These are phyloP conservation scores for Paecilomyces fulvus DNA, from an alignment of 2,329 filamentous ascomycete species.

Conservation along the genomic window DNA sequence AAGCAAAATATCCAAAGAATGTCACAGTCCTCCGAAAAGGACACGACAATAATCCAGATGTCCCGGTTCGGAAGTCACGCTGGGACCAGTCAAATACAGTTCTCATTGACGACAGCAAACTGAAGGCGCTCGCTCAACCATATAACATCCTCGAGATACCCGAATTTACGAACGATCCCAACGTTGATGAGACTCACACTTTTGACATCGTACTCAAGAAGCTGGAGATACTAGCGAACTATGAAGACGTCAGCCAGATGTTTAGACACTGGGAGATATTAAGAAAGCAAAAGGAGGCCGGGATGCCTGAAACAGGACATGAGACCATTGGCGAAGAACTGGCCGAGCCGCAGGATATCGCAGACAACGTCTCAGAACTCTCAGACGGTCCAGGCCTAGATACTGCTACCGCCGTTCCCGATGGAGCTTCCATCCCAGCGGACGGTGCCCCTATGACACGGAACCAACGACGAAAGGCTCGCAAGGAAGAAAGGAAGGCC, in stretches of 20 bases:
- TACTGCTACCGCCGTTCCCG: neutral
- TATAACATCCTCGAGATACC: conserved; percentile 73
- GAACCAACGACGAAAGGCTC: conserved; percentile 13
- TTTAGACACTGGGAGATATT: conserved; percentile 27
- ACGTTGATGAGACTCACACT: conserved; percentile 34
- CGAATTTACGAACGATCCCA: conserved; percentile 53
- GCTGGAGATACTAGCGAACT: conserved; percentile 42
- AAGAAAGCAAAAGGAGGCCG: conserved; percentile 1
- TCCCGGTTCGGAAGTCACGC: conserved; percentile 13
- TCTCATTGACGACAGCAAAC: conserved; percentile 72
- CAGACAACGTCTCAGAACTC: neutral
- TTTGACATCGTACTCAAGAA: conserved; percentile 45
- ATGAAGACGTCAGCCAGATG: conserved; percentile 41
- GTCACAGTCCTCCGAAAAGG: conserved; percentile 30
- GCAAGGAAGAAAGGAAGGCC: conserved; percentile 14
- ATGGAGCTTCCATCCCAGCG: conserved; percentile 1
- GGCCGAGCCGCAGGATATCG: neutral
- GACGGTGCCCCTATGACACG: conserved; percentile 7
- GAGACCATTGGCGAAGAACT: conserved; percentile 8
- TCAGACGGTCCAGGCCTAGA: neutral
- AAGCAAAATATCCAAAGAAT: conserved; percentile 32
- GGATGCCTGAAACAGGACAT: conserved; percentile 12
- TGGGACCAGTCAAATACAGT: conserved; percentile 86
- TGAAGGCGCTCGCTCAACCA: conserved; percentile 78
- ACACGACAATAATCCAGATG: neutral